Percentiles rank a stretch among this genome's conserved stretches.
Evolutionary conservation across 1,284 basidiomycete genomes (phyloP).

Genomic region (Ceratobasidium theobromae): DNA sequence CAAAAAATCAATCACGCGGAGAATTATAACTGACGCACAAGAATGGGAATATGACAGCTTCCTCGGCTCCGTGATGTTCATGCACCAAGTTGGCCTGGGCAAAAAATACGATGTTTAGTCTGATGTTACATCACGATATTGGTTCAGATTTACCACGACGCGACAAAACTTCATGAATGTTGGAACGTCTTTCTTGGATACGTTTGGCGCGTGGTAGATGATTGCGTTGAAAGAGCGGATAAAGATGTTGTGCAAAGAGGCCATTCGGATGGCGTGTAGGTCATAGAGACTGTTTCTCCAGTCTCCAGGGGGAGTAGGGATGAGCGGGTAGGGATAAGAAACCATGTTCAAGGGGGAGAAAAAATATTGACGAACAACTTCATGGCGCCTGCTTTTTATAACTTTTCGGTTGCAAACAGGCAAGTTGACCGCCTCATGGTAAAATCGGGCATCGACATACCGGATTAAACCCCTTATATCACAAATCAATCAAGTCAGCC

Average conservation of each 20-base stretch:
- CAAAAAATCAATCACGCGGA: too few relatives aligned
- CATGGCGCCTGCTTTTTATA: background rate
- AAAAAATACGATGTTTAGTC: background rate
- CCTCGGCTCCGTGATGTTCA: slow-evolving; percentile 17
- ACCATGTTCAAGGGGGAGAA: background rate
- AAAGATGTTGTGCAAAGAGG: slow-evolving; percentile 12
- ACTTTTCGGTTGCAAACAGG: background rate
- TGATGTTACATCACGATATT: background rate
- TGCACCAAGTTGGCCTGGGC: background rate
- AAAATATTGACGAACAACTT: background rate
- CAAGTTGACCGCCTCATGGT: background rate
- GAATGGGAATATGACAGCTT: slow-evolving; percentile 1
- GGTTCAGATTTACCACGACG: background rate
- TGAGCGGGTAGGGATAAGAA: background rate
- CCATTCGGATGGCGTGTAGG: slow-evolving; percentile 17
- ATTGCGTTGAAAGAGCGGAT: slow-evolving; percentile 26
- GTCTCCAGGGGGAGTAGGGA: slow-evolving; percentile 3
- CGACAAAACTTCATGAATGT: slow-evolving; percentile 16
- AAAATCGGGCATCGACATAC: too few relatives aligned
- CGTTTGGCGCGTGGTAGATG: slow-evolving; percentile 18
- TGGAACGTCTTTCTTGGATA: background rate
- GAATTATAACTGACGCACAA: background rate
- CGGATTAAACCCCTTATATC: too few relatives aligned
- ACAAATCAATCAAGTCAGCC: too few relatives aligned
- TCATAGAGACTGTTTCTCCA: slow-evolving; percentile 3